Evolutionary conservation across 768 basidiomycete species (phyloP), one percentile per base, ranked within the genome.

Genomic region (Guyanaporus albipodus): DNA sequence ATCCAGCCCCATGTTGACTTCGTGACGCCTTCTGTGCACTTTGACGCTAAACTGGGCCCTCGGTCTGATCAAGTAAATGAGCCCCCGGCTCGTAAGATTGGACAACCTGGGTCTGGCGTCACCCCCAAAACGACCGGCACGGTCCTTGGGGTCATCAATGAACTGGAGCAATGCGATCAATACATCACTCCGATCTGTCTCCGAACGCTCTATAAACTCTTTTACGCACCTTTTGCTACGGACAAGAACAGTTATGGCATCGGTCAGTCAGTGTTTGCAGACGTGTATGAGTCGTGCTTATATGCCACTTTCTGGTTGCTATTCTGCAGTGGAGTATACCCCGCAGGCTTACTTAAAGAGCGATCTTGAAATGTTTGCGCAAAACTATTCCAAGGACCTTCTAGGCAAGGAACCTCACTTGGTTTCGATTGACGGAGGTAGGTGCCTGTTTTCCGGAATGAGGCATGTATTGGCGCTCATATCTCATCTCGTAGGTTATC

Each of bases 341-440:
- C 70, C 69, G 9, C 52, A 63, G 44, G 58, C 66, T 12, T 68
- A 58, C 40, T 40, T 67, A 19, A 49, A 54, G 11, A 53, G 54
- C 15, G 69, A 69, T 45, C 31, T 68, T n/a, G 32, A 67, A 17
- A 46, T 70, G 62, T 71, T 70, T 31, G 66, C 67, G 4, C 44
- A 8, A 32, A 55, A 51, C 24, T 53, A 35, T 36, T 63, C 38
- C 29, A 43, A 22, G 1, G 57, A 57, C 22, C 55, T 62, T 4
- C 26, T 54, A 22, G 67, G 60, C 23, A 54, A 55, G 40, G 24
- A 52, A 8, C 70, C 70, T 8, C 35, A 43, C 21, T 19, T 70
- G 36, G 57, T 62, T 19, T 63, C 67, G 21, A 68, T 72, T 14
- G 69, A 70, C 27, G 70, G 70, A 14, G 69, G 68, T 69, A 48